Evolutionary conservation across 2,329 filamentous ascomycete species (phyloP), one percentile per base, ranked within the genome.

Genomic region (Drechslerella stenobrocha): DNA sequence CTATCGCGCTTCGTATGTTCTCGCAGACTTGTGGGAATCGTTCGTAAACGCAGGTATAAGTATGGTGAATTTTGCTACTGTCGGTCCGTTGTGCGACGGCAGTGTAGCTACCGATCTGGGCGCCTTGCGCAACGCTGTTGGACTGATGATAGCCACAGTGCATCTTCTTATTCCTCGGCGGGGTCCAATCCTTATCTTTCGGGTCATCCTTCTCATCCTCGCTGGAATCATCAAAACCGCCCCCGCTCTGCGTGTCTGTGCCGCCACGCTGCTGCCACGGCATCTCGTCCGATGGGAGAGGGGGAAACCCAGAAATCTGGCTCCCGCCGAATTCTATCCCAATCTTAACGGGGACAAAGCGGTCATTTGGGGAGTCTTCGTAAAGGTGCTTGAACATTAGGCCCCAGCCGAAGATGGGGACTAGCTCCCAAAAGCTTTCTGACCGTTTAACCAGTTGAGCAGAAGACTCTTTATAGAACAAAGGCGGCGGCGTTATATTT

Each of bases 231-330:
- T 30, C 28, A n/a, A n/a, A n/a, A n/a, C n/a, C n/a, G n/a, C n/a
- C n/a, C n/a, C n/a, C n/a, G n/a, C n/a, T n/a, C n/a, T n/a, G n/a
- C 28, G 22, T 2, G 4, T 32, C 35, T 40, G 35, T 35, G 42
- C 18, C 20, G 8, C 5, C 28, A 20, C 13, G 24, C n/a, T 48
- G 6, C 7, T 48, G 24, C 52, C 52, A 56, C 8, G 52, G 52
- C 15, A 23, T 46, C 18, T 56, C 52, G 18, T 56, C 52, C 5
- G 52, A 34, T 35, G 52, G 52, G 8, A 56, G 52, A 9, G 52
- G 24, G 13, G 52, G 52, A 22, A 56, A 35, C 6, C 52, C 52
- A 15, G 13, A 22, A 1, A 56, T 35, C 35, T 56, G 2, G 13
- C 46, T 56, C 26, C 52, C 52, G 8, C 18, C 24, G n/a, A 56